phyloP scores from a whole-genome alignment of 345 rosid species.

The Mangifera indica region DNA sequence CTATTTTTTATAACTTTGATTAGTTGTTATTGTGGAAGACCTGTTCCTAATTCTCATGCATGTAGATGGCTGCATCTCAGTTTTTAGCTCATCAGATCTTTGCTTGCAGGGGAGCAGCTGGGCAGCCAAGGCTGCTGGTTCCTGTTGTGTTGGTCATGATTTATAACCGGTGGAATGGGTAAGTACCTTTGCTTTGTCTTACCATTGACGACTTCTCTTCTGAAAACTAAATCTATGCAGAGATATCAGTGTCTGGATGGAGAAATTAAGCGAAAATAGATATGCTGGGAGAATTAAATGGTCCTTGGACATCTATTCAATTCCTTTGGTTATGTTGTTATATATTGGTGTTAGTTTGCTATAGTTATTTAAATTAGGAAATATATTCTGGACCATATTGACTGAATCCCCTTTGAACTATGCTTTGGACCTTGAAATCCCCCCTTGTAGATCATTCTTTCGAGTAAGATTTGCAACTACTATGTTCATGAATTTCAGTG shows the following conservation, averaged over 20 bases:
- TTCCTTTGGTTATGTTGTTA: not conserved
- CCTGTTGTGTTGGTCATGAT: conserved; percentile 91
- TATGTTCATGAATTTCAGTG: not conserved
- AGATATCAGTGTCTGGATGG: too few species aligned
- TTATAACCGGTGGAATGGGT: conserved; percentile 89
- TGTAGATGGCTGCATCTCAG: too few species aligned
- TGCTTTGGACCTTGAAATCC: not conserved
- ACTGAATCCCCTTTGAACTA: not conserved
- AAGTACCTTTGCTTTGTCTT: conserved; percentile 27
- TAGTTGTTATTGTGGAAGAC: too few species aligned
- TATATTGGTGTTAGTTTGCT: not conserved
- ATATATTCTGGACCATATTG: not conserved
- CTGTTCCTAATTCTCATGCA: too few species aligned
- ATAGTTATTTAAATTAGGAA: not conserved
- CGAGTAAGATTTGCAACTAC: conserved; percentile 1
- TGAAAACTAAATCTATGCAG: not conserved
- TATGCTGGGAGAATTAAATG: not conserved
- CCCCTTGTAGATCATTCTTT: not conserved
- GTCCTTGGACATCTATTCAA: not conserved
- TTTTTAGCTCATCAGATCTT: not conserved
- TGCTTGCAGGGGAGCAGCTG: conserved; percentile 72
- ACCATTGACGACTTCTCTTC: not conserved
- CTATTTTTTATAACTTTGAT: too few species aligned
- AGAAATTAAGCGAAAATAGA: not conserved
- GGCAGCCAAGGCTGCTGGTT: conserved; percentile 84